Evolutionary conservation across 2,329 filamentous ascomycete species (phyloP).

Genomic region (Beauveria sp.): DNA sequence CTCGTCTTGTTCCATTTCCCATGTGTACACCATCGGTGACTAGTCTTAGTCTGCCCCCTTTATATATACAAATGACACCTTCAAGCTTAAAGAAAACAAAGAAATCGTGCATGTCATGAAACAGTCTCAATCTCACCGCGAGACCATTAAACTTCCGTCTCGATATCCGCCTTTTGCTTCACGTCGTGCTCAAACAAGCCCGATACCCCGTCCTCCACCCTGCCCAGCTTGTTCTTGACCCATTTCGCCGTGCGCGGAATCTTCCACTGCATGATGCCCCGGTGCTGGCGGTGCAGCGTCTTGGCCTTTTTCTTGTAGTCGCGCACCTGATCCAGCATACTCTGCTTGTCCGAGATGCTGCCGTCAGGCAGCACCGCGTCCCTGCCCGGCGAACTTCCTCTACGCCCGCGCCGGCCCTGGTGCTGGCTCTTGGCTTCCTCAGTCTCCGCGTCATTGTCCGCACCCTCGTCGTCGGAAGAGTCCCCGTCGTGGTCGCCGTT

Average conservation of each 20-base stretch:
- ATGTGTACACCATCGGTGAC: background rate
- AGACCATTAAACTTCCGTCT: slow-evolving; percentile 55
- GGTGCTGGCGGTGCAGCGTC: slow-evolving; percentile 56
- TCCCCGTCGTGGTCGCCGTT: slow-evolving; percentile 22
- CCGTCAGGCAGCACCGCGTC: slow-evolving; percentile 24
- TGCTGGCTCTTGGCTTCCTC: slow-evolving; percentile 8
- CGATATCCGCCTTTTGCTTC: slow-evolving; percentile 51
- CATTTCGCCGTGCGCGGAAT: slow-evolving; percentile 39
- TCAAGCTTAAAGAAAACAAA: background rate
- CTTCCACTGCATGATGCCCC: slow-evolving; percentile 68
- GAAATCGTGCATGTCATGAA: background rate
- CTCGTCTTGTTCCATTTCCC: background rate
- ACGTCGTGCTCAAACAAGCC: slow-evolving; percentile 47
- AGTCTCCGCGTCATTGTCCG: slow-evolving; percentile 7
- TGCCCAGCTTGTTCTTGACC: slow-evolving; percentile 45
- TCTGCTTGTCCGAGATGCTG: slow-evolving; percentile 34
- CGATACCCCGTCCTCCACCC: slow-evolving; percentile 51
- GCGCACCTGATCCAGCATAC: slow-evolving; percentile 41
- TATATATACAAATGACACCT: background rate
- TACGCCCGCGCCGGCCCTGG: background rate
- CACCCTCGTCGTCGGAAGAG: slow-evolving; percentile 16
- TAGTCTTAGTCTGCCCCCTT: background rate
- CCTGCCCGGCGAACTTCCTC: slow-evolving; percentile 14
- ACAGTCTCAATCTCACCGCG: background rate
- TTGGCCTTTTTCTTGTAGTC: slow-evolving; percentile 54